A percentile compares a stretch with the other conserved stretches of the same genome.
These are phyloP conservation scores for Aspergillus pseudoviridinutans DNA, from an alignment of 2,329 filamentous ascomycete species.

Conservation along the genomic window DNA sequence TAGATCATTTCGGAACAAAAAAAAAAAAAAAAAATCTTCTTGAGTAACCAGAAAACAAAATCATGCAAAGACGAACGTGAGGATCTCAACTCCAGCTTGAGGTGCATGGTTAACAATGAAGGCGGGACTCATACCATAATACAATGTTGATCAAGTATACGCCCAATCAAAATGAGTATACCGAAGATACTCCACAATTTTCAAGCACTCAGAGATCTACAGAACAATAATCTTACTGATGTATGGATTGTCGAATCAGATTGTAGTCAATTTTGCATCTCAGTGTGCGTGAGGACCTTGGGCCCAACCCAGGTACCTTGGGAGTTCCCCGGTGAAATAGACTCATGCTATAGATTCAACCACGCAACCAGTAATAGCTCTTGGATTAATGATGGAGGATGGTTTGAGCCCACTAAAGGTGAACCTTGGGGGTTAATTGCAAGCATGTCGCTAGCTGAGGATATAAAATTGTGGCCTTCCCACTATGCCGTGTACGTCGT, in stretches of 20 bases:
- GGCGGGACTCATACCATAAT: too few relatives aligned
- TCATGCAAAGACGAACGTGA: too few relatives aligned
- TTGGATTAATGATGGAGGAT: not conserved
- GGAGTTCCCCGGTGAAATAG: not conserved
- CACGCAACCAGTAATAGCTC: not conserved
- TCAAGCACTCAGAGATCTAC: too few relatives aligned
- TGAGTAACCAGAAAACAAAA: too few relatives aligned
- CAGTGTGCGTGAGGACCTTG: not conserved
- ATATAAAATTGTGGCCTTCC: not conserved
- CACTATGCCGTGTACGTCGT: conserved; percentile 17
- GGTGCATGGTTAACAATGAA: too few relatives aligned
- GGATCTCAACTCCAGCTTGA: too few relatives aligned
- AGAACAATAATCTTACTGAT: too few relatives aligned
- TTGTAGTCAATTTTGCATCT: not conserved
- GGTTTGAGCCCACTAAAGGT: not conserved
- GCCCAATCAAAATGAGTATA: too few relatives aligned
- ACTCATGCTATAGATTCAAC: not conserved
- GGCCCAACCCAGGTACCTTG: not conserved
- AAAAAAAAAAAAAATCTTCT: too few relatives aligned
- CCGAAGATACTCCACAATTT: too few relatives aligned
- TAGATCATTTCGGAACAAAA: too few relatives aligned
- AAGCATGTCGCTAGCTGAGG: not conserved
- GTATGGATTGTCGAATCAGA: not conserved
- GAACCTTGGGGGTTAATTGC: not conserved
- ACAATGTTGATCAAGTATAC: too few relatives aligned